Evolutionary conservation across 106 monocot species (phyloP).

Genomic region (Acorus gramineus): DNA sequence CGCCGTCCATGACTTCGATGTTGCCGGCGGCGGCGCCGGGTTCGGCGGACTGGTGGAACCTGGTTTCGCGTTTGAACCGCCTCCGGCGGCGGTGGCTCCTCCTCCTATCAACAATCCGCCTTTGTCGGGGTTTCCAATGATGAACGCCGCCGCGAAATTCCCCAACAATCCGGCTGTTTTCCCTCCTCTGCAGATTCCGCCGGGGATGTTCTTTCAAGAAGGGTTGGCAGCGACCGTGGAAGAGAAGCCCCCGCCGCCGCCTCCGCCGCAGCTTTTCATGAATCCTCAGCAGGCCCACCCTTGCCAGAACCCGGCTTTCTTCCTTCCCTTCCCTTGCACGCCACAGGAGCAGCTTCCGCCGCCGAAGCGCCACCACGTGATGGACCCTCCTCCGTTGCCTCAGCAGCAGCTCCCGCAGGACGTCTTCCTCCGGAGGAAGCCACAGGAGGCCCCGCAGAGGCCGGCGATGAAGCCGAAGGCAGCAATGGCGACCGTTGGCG

Average conservation of each 20-base stretch:
- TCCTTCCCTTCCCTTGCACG: conserved; percentile 12
- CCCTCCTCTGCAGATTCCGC: conserved; percentile 2
- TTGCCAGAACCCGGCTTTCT: conserved; percentile 21
- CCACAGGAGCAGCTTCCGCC: not conserved
- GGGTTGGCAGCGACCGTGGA: not conserved
- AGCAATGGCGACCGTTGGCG: no score
- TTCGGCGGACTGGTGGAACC: conserved; percentile 16
- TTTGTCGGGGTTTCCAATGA: conserved; percentile 7
- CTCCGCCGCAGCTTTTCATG: conserved; percentile 2
- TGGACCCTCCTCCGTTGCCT: not conserved
- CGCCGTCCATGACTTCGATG: not conserved
- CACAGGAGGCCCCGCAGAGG: not conserved
- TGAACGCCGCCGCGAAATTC: not conserved
- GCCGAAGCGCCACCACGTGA: conserved; percentile 4
- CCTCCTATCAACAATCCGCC: not conserved
- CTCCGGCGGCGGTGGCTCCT: not conserved
- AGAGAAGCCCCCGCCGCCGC: conserved; percentile 9
- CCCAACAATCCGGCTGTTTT: not conserved
- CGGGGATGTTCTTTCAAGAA: conserved; percentile 7
- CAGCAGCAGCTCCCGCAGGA: not conserved
- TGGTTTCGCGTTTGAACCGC: conserved; percentile 14
- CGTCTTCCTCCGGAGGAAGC: conserved; percentile 3
- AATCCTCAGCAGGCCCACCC: conserved; percentile 15
- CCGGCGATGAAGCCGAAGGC: conserved; percentile 1
- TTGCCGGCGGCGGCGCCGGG: conserved; percentile 2